Conservation (phyloP, 106 monocot genomes). For the Allium sativum region DNA sequence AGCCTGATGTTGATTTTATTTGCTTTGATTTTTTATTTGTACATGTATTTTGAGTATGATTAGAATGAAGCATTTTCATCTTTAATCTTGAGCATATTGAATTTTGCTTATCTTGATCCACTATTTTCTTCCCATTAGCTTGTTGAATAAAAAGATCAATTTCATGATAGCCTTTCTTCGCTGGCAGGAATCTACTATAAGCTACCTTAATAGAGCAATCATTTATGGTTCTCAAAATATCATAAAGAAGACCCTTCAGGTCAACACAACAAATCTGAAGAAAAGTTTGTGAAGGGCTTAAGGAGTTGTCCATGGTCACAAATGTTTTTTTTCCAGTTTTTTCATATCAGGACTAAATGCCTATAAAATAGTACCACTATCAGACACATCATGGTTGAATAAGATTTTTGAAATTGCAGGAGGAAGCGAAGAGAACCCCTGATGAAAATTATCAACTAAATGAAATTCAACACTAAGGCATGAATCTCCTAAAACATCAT, state of each 20-base stretch:
- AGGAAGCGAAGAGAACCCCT: conserved; percentile 60
- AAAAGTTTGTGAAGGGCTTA: conserved; percentile 71
- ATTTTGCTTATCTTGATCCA: conserved; percentile 70
- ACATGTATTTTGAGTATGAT: too few relatives aligned
- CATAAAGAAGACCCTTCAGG: conserved; percentile 94
- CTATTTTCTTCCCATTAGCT: conserved; percentile 65
- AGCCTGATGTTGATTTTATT: too few relatives aligned
- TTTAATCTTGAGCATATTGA: conserved; percentile 41
- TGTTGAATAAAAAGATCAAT: conserved; percentile 82
- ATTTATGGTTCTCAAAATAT: conserved; percentile 83
- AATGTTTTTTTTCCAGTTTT: conserved; percentile 40
- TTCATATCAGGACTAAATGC: conserved; percentile 38
- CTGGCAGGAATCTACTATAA: conserved; percentile 64
- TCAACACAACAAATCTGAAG: conserved; percentile 78
- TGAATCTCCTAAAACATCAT: conserved; percentile 45
- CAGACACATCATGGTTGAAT: conserved; percentile 46
- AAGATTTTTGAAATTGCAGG: conserved; percentile 43
- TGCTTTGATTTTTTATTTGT: too few relatives aligned
- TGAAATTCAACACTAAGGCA: conserved; percentile 64
- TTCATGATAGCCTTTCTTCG: conserved; percentile 70
- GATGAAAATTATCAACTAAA: conserved; percentile 42
- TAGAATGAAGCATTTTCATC: conserved; percentile 80
- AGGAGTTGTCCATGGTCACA: conserved; percentile 60
- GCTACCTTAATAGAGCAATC: conserved; percentile 81
- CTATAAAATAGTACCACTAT: conserved; percentile 18